Base-by-base conservation (phyloP, 352 stramenopile species). In the Phytophthora melonis region DNA sequence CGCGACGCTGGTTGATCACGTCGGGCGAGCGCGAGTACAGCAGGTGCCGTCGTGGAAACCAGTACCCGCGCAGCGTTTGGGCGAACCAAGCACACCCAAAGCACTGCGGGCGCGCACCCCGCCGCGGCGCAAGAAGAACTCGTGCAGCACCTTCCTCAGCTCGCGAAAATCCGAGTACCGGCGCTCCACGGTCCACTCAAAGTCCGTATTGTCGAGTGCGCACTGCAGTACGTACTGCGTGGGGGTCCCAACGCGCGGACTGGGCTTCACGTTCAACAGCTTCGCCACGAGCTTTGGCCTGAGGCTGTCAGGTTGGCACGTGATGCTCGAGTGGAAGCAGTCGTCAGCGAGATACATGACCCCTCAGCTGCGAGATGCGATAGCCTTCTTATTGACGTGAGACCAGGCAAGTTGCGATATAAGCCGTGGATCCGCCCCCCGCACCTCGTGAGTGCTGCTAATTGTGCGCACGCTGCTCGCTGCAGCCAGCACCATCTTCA, bases 71-170 rank as follows among this genome's bases (percentile, higher is more conserved):
- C 25, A 94, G 67, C 27, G 87, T 89, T 41, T 93, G 82, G 30
- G 68, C 63, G 59, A 93, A 96, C 83, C 87, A 93, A 11, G 78
- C 78, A 59, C 89, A 94, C 19, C 87, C 87, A 61, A 94, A 94
- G 77, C 87, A 94, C 62, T 92, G 83, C 25, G 83, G 72, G 23
- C 72, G 63, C 64, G 63, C 70, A 30, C 68, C 19, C 72, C 67
- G 21, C 60, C 60, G 21, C 55, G 59, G 16, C 57, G 57, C 19
- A 77, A 70, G 45, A 92, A 92, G 62, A 87, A 88, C n/a, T 64
- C 47, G n/a, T 82, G 59, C 25, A 96, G 70, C 19, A 80, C 74
- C 39, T 89, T 75, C 19, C 80, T 72, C 18, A 96, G 55, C 23
- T 82, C 60, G 16, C 83, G 75, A 67, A 95, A 96, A 32, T 96